Base-by-base conservation (phyloP, 257 asterid genomes). In the Fraxinus quadrangulata region DNA sequence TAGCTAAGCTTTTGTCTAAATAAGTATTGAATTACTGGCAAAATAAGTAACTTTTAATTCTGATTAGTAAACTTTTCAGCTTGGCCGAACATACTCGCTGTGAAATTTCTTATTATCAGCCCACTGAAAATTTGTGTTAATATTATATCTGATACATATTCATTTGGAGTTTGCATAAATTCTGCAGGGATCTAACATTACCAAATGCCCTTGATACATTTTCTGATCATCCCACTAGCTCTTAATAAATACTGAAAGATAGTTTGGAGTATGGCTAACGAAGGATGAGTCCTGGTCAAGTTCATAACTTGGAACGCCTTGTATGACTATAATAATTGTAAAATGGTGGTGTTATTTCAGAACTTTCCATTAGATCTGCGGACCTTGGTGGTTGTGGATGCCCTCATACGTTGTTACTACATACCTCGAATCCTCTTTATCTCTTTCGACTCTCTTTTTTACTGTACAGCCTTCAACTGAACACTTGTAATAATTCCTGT, bases 391-490 rank as follows among this genome's bases (percentile, higher is more conserved):
- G 91, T 86, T 94, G 84, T 94, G 98, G 84, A 88, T 84, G 70
- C 92, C 97, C 82, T 89, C 98, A 51, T 94, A 94, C 67, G 97
- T 92, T 67, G 97, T 94, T 76, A 92, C 87, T 3, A 94, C 97
- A 54, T 92, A 92, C 8, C 77, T 85, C 47, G 86, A 80, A 71
- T 94, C 98, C 70, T 92, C 98, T 77, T 77, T 92, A 89, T 91
- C 97, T 77, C 97, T 74, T 79, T 94, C 98, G 54, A 94, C 93
- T 89, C 93, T 86, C 90, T 94, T 94, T 86, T 94, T 94, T 87
- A 92, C 98, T 0, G 90, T 87, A 81, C 98, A 94, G 23, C 98
- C 92, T 84, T 90, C 94, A 6, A 83, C 85, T 0, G 94, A 91
- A 82, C 98, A 94, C 84, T 80, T 92, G 28, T 89, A 94, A 85